phyloP scores from a whole-genome alignment of 192 early-diverging fungal genomes.

The Umbelopsis vinacea region DNA sequence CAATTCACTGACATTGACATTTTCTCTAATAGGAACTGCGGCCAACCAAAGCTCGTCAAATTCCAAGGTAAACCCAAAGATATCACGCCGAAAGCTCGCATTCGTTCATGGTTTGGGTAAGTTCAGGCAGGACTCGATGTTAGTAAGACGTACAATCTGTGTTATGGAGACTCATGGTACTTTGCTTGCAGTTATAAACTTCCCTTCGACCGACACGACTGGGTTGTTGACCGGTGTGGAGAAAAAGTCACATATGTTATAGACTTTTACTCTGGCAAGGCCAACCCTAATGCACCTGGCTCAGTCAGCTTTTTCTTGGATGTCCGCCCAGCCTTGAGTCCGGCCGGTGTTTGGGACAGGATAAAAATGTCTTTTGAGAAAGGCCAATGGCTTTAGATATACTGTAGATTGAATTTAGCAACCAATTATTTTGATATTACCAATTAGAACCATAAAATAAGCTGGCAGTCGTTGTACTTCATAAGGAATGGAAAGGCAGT shows the following conservation, averaged over 20 bases:
- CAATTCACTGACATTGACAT: background rate
- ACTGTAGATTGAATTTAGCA: background rate
- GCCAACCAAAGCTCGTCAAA: slow-evolving; percentile 68
- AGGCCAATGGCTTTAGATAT: slow-evolving; percentile 18
- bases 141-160: too few relatives aligned
- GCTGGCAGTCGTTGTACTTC: too few relatives aligned
- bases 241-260: slow-evolving; percentile 86
- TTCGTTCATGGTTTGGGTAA: slow-evolving; percentile 70
- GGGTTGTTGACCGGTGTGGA: slow-evolving; percentile 92
- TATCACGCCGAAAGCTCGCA: slow-evolving; percentile 72
- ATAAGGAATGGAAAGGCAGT: too few relatives aligned
- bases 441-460: too few relatives aligned
- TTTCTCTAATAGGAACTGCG: slow-evolving; percentile 53
- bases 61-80: slow-evolving; percentile 78
- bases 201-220: slow-evolving; percentile 95
- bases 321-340: slow-evolving; percentile 81
- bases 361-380: slow-evolving; percentile 39
- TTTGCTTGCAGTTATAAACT: slow-evolving; percentile 60
- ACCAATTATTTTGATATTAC: background rate
- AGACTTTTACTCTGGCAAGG: slow-evolving; percentile 85
- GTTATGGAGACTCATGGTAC: too few relatives aligned
- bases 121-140: background rate
- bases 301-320: slow-evolving; percentile 79
- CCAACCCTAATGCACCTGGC: slow-evolving; percentile 49
- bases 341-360: slow-evolving; percentile 60